Evolutionary conservation across 164 flowering plant species (phyloP), one percentile per base, ranked within the genome.

Genomic region (Macadamia tetraphylla): DNA sequence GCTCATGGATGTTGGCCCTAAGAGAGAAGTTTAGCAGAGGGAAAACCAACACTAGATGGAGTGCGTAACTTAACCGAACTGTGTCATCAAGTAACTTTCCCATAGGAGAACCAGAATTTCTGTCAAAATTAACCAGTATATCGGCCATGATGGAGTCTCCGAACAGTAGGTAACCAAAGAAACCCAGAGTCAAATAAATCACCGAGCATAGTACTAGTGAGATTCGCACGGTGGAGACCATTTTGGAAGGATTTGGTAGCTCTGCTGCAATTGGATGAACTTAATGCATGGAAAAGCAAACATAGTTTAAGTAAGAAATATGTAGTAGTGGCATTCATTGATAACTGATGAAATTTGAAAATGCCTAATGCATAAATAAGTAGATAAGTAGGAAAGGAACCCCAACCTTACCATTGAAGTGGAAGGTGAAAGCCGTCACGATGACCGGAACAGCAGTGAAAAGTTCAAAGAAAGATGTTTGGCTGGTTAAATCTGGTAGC

Each of bases 391-490:
- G 5, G 40, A 35, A 35, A 35, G 40, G 40, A 0, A 35, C 40
- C 40, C 40, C 4, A n/a, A 0, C 44, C 81, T 82, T 66, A 92
- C 98, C 94, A 74, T 92, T 95, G 82, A 91, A 95, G 72, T 95
- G 98, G 71, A 88, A 95, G 23, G 94, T 90, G 82, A 87, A 95
- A 35, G 98, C 97, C 8, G 97, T 89, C 4, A 95, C 99, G 2
- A 92, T 85, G 14, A 95, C 98, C 0, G 99, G 99, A 52, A 89
- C 81, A 0, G 91, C 97, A 0, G 99, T 92, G 82, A 95, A 95
- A 14, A 95, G 92, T 29, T 92, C 71, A n/a, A 88, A 83, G 80
- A 89, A 84, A 57, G 92, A 82, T 17, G 81, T 63, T 4, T 70
- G 74, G 53, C 66, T 56, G n/a, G 74, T 73, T 51, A 84, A 65